Conservation (phyloP, 805 yeast species). For the Scheffersomyces lignosus region DNA sequence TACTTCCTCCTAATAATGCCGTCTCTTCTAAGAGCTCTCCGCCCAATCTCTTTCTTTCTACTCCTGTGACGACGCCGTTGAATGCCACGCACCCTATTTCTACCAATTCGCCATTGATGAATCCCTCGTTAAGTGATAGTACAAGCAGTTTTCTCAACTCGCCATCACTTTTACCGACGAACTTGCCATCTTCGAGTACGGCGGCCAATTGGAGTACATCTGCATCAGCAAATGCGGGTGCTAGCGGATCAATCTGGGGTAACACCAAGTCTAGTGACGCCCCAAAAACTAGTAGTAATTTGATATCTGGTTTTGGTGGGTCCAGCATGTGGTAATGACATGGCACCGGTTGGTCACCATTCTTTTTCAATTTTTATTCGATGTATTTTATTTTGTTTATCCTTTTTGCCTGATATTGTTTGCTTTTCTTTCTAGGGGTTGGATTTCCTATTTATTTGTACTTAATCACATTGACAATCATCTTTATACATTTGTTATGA, state of each 20-base stretch:
- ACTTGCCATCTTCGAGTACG: constrained; percentile 4
- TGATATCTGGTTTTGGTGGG: constrained; percentile 14
- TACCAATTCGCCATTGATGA: neutral
- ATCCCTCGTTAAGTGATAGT: constrained; percentile 1
- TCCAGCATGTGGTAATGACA: constrained; percentile 23
- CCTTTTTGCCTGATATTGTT: neutral
- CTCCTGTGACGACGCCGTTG: constrained; percentile 5
- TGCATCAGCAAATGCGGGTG: constrained; percentile 4
- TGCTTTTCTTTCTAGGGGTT: neutral
- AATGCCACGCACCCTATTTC: constrained; percentile 4
- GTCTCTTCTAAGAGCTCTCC: constrained; percentile 19
- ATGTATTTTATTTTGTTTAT: neutral
- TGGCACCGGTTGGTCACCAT: neutral
- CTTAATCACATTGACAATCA: neutral
- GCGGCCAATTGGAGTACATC: constrained; percentile 13
- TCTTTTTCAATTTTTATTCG: too few relatives aligned
- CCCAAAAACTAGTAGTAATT: constrained; percentile 4
- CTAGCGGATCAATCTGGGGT: constrained; percentile 24
- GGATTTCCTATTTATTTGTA: neutral
- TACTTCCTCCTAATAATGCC: constrained; percentile 18
- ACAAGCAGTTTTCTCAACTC: constrained; percentile 15
- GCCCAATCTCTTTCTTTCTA: constrained; percentile 21
- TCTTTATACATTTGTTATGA: constrained; percentile 1
- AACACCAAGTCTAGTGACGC: constrained; percentile 9
- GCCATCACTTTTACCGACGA: constrained; percentile 14